Evolutionary conservation across 116 monocot species (phyloP).

Genomic region (Papilionanthe hybrid): DNA sequence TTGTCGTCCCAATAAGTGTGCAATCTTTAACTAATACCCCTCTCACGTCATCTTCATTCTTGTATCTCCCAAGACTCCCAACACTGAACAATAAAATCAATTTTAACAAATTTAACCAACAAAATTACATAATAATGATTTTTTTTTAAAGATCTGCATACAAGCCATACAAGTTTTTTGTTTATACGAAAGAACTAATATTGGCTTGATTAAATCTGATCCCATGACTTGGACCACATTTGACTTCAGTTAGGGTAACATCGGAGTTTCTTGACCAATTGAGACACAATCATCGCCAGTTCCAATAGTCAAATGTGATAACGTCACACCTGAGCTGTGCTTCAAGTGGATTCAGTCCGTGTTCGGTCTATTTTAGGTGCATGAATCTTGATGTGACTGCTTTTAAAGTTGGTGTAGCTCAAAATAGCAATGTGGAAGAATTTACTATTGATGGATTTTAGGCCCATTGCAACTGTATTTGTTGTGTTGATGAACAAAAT

Average conservation of each 20-base stretch:
- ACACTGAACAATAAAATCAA: slow-evolving; percentile 19
- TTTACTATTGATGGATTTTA: slow-evolving; percentile 69
- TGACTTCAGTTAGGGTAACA: slow-evolving; percentile 34
- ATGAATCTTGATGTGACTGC: slow-evolving; percentile 28
- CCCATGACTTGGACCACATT: slow-evolving; percentile 85
- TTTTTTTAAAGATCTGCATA: too few relatives aligned
- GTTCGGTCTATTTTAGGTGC: slow-evolving; percentile 74
- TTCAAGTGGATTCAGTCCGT: slow-evolving; percentile 89
- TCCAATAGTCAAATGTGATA: slow-evolving; percentile 32
- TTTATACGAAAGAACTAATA: too few relatives aligned
- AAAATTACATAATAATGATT: too few relatives aligned
- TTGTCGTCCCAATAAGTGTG: slow-evolving; percentile 37
- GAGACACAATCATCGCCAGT: slow-evolving; percentile 97
- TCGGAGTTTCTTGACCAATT: slow-evolving; percentile 52
- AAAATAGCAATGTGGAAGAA: slow-evolving; percentile 73
- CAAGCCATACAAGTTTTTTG: too few relatives aligned
- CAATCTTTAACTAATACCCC: slow-evolving; percentile 41
- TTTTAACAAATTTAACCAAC: too few relatives aligned
- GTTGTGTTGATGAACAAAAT: slow-evolving; percentile 45
- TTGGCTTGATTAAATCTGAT: slow-evolving; percentile 41
- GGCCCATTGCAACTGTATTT: slow-evolving; percentile 27
- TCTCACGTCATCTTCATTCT: slow-evolving; percentile 47
- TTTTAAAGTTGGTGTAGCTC: slow-evolving; percentile 39
- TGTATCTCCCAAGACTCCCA: slow-evolving; percentile 75
- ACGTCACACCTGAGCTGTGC: slow-evolving; percentile 34